Conservation (phyloP, 805 yeast genomes). For the Wickerhamiella galacta region DNA sequence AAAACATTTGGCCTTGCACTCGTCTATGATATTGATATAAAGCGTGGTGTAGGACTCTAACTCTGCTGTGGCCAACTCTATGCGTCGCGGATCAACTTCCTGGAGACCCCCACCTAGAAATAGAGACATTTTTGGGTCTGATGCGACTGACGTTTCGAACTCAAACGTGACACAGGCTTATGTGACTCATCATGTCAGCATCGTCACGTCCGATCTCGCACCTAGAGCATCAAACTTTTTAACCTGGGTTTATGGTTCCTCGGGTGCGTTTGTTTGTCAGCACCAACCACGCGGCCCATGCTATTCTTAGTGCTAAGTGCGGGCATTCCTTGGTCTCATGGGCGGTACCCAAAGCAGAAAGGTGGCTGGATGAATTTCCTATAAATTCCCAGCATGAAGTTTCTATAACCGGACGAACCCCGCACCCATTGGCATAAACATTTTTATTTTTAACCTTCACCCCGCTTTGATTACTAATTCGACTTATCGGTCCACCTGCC, state of each 20-base stretch:
- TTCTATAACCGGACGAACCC: no score
- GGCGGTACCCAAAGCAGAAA: no score
- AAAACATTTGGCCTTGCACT: constrained; percentile 64
- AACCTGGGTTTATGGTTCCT: neutral
- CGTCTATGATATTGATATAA: constrained; percentile 30
- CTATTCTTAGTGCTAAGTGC: neutral
- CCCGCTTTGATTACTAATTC: no score
- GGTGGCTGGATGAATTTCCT: no score
- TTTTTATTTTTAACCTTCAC: no score
- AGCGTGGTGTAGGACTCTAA: constrained; percentile 19
- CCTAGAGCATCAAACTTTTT: neutral
- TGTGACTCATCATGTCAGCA: neutral
- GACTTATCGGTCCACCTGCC: no score
- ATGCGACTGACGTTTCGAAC: neutral
- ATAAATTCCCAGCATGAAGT: no score
- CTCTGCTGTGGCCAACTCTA: constrained; percentile 22
- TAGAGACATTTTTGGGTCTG: constrained; percentile 18
- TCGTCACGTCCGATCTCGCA: neutral
- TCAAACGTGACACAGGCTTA: neutral
- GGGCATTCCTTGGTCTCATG: no score
- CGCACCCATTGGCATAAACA: no score
- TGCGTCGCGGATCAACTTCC: constrained; percentile 19
- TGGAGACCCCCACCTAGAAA: constrained; percentile 18
- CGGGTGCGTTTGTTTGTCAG: neutral
- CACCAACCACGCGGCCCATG: neutral